Evolutionary conservation across 495 filamentous ascomycete genomes (phyloP), one percentile per base, ranked within the genome.

Genomic region (Aspergillus coremiiformis): DNA sequence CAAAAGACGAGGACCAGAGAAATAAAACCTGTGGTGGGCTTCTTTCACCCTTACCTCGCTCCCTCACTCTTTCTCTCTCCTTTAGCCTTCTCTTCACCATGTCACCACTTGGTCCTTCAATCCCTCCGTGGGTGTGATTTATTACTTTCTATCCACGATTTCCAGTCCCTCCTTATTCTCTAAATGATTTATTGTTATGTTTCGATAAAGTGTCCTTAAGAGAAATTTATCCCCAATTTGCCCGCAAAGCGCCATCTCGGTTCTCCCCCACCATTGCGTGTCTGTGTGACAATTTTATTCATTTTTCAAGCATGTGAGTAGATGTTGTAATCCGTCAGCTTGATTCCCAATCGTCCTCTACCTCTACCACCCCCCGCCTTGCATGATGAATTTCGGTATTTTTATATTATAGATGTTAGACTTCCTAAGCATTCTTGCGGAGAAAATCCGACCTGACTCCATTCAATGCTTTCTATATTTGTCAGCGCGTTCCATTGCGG

Each of bases 391-490:
- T 60, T 67, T 63, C 59, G 64, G 65, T 63, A 27, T 12, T 59
- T 68, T 69, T 67, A n/a, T 70, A 64, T 67, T 69, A 71, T 70
- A 74, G 71, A 72, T 74, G 71, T 74, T 74, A 74, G 71, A 74
- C 71, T 74, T 71, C 71, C 68, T 71, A 74, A 62, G 60, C 61
- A 61, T 60, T 58, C 23, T 68, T 74, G 71, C 65, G 71, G 71
- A 74, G 58, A 74, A 61, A 55, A 62, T 61, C 66, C 71, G 57
- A 58, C 47, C 71, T 74, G 71, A 74, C 53, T 52, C 54, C 53
- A 65, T 48, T 47, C 44, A 1, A 57, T 46, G 30, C 51, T 59
- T 51, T 54, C 49, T 51, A 50, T 47, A 54, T 24, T n/a, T 21
- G 19, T 53, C 33, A n/a, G 30, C 7, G 14, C 39, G 5, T 15